Percentiles rank a stretch among this genome's conserved stretches.
Conservation (phyloP, 371 early-diverging fungal genomes). For the Ordospora colligata region DNA sequence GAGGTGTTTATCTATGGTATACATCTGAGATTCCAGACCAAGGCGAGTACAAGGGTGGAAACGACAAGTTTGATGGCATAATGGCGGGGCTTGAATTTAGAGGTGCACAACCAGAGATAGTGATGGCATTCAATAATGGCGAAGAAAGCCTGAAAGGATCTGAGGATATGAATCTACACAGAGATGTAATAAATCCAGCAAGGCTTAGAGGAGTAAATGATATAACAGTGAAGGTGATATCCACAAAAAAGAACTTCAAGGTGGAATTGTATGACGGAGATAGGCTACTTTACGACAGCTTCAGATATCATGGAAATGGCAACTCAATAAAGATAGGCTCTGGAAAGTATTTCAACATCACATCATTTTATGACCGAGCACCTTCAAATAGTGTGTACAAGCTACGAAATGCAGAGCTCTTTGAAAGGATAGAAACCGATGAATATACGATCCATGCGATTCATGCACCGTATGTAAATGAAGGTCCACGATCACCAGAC, state of each 20-base stretch:
- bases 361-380: constrained; percentile 52
- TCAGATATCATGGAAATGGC: constrained; percentile 37
- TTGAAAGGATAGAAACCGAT: constrained; percentile 50
- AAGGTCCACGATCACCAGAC: constrained; percentile 27
- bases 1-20: constrained; percentile 61
- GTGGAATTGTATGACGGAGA: constrained; percentile 60
- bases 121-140: constrained; percentile 57
- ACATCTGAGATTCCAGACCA: constrained; percentile 48
- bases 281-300: constrained; percentile 56
- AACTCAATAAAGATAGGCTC: constrained; percentile 17
- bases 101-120: constrained; percentile 44
- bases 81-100: constrained; percentile 61
- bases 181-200: constrained; percentile 55
- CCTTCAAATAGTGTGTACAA: constrained; percentile 46
- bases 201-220: constrained; percentile 55
- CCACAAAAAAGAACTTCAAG: constrained; percentile 60
- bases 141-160: constrained; percentile 19
- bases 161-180: constrained; percentile 41
- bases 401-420: constrained; percentile 41
- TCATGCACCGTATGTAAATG: constrained; percentile 23
- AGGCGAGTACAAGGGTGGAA: constrained; percentile 55
- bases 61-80: constrained; percentile 54
- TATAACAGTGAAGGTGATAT: constrained; percentile 58
- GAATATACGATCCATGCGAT: constrained; percentile 42
- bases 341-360: constrained; percentile 58